Percentiles rank a stretch among this genome's conserved stretches.
These are phyloP conservation scores for Trichoderma asperelloides DNA, from an alignment of 495 filamentous ascomycete species.

Conservation along the genomic window DNA sequence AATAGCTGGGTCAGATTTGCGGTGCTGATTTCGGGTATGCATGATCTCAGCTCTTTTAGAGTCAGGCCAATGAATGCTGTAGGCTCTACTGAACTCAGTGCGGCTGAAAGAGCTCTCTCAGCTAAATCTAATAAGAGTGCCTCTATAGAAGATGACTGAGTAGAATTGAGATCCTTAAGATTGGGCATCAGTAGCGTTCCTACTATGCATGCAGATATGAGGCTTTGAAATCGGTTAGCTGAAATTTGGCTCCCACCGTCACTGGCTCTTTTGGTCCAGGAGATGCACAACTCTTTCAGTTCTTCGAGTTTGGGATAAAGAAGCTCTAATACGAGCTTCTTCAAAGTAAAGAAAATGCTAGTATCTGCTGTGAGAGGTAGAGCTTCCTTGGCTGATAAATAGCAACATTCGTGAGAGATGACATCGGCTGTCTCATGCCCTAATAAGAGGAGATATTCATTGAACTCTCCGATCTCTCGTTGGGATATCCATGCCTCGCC, in stretches of 20 bases:
- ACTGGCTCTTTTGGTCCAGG: constrained; percentile 34
- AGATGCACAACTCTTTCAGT: constrained; percentile 26
- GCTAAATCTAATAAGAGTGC: constrained; percentile 23
- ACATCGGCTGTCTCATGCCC: constrained; percentile 12
- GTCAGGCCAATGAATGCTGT: constrained; percentile 28
- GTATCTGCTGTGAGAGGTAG: constrained; percentile 20
- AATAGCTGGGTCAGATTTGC: constrained; percentile 22
- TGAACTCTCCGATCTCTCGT: constrained; percentile 15
- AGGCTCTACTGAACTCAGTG: constrained; percentile 25
- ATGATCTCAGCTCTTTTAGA: constrained; percentile 25
- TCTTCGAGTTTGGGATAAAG: constrained; percentile 39
- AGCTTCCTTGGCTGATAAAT: constrained; percentile 6
- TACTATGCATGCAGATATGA: constrained; percentile 35
- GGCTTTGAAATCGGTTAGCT: constrained; percentile 36
- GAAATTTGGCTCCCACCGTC: constrained; percentile 34
- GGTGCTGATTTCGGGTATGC: constrained; percentile 27
- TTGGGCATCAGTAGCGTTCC: constrained; percentile 34
- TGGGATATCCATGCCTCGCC: constrained; percentile 25
- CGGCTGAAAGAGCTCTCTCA: constrained; percentile 24
- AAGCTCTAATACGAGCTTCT: constrained; percentile 40
- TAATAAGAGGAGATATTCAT: constrained; percentile 35
- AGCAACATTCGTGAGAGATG: background rate
- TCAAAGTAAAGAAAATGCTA: constrained; percentile 31
- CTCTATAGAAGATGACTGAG: constrained; percentile 33
- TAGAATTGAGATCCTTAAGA: constrained; percentile 29